Base-by-base conservation (phyloP, 2,329 filamentous ascomycete species). In the Fusarium gaditjirri region DNA sequence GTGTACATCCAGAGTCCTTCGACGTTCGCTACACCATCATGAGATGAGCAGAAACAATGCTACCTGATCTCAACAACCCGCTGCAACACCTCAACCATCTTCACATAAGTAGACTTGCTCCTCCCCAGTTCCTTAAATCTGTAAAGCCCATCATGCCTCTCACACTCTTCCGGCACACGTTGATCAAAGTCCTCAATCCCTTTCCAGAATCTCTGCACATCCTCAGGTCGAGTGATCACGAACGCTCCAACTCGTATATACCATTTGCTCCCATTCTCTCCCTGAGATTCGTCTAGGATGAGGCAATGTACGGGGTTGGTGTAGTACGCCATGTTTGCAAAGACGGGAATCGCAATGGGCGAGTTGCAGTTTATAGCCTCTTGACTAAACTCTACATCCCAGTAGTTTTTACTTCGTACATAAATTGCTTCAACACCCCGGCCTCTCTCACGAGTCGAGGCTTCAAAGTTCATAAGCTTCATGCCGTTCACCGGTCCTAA, bases 331-430 rank as follows among this genome's bases (percentile, higher is more conserved):
- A 36, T 49, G 31, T 67, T 31, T 14, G 49, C 67, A 33, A 71
- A 64, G 19, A 57, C 31, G 3, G 63, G 68, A 12, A 72, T 47
- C 16, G 64, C 49, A 23, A 50, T 55, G 12, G 67, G 46, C 1
- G 36, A 29, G 8, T 50, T 19, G 4, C 54, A 66, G 17, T 58
- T 17, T 14, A 29, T n/a, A 6, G 69, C 63, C 19, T 71, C 59
- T 57, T 68, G 33, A 8, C 41, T 23, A 33, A 64, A 72, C 1
- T 36, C 17, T 3, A 61, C 52, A n/a, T 72, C 69, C 58, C 58
- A 72, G 49, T 68, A 68, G 29, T 58, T 68, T 16, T 31, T 64
- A 3, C 54, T 71, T 2, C 27, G 29, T 2, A 68, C 16, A 0
- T 25, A 19, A 3, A 43, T 49, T 1, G 17, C 29, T 53, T 38